A percentile compares a stretch with the other conserved stretches of the same genome.
Conservation (phyloP, 257 asterid genomes). For the Jacaranda copaia region DNA sequence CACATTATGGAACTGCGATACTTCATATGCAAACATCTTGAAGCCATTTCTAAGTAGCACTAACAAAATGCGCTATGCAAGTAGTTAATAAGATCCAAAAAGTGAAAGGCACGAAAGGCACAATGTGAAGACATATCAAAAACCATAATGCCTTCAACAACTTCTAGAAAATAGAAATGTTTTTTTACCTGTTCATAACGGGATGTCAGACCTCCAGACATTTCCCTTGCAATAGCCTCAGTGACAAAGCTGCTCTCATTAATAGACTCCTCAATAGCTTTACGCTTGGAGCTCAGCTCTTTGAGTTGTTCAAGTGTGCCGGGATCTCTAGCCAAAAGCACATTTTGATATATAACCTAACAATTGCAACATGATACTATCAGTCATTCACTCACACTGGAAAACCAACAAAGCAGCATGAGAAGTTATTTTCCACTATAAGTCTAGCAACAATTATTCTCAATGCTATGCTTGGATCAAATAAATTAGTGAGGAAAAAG, state of each 20-base stretch:
- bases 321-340: conserved; percentile 48
- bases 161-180: neutral
- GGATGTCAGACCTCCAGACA: conserved; percentile 78
- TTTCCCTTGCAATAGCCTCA: conserved; percentile 75
- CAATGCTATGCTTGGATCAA: no score
- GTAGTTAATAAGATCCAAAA: no score
- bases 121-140: no score
- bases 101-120: no score
- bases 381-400: neutral
- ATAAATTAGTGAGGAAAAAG: no score
- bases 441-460: no score
- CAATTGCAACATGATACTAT: conserved; percentile 23
- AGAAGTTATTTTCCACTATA: neutral
- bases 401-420: neutral
- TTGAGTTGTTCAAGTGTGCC: conserved; percentile 66
- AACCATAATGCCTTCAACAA: no score
- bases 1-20: neutral
- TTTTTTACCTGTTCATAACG: conserved; percentile 57
- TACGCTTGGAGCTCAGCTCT: conserved; percentile 72
- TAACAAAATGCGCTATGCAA: no score
- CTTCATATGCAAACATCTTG: no score
- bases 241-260: conserved; percentile 53
- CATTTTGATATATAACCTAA: conserved; percentile 56
- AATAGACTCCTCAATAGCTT: conserved; percentile 60
- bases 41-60: no score